Evolutionary conservation across 306 rosid species (phyloP), one percentile per base, ranked within the genome.

Genomic region (Prinsepia uniflora): DNA sequence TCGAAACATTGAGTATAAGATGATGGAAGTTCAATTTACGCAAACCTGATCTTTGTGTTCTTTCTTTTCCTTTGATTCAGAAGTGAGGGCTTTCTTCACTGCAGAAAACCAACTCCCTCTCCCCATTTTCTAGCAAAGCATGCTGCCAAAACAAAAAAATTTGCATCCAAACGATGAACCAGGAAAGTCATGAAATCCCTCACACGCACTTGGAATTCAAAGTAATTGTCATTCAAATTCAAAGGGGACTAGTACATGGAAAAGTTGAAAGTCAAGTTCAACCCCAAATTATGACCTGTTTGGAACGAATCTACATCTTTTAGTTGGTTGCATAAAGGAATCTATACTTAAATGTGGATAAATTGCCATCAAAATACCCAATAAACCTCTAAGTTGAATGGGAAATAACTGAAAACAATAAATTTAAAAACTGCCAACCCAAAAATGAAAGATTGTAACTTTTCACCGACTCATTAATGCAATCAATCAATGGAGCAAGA

Each of bases 61-160:
- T 72, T 89, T 88, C 85, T 70, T 85, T 46, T 82, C 87, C 71
- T 81, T 94, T 70, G 86, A 15, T 24, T 84, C 89, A 4, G 85
- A 72, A 67, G 67, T 50, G 70, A 95, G 78, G 84, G 87, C 84
- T 77, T 73, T 91, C 96, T 80, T 95, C 80, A 95, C 84, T 12
- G 88, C 78, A 81, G 92, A 82, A 82, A 95, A 89, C 90, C 97
- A 95, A 58, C 76, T 79, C 74, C 97, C 96, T 84, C 84, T 91
- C 85, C 96, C 99, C 99, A 95, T 94, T 54, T 83, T 65, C 75
- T 72, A 56, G 12, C 70, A 73, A 65, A 71, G 85, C 85, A 74
- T 72, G 79, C 80, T 62, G 9, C 0, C 1, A 46, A 70, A 39
- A 56, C 60, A 24, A n/a, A 62, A 2, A 12, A 68, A 72, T 76